These are phyloP conservation scores for Beta macrorhiza DNA, from an alignment of 179 eudicot species.

Conservation along the genomic window DNA sequence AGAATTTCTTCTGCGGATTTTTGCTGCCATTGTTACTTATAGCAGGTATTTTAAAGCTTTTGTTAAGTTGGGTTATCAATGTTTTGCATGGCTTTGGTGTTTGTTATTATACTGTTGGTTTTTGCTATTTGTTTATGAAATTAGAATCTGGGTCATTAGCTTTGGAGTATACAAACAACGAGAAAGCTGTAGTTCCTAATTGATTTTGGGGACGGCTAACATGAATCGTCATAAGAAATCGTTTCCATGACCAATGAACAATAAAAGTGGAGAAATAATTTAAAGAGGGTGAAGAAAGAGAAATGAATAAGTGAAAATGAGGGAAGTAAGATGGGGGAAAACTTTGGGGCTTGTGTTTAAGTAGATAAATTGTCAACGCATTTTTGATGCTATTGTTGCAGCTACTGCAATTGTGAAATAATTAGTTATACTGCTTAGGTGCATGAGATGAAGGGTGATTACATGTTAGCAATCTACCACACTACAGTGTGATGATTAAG, in stretches of 20 bases:
- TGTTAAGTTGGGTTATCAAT: neutral
- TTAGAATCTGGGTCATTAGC: neutral
- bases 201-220: too few relatives aligned
- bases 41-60: constrained; percentile 41
- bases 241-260: too few relatives aligned
- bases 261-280: too few relatives aligned
- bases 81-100: neutral
- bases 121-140: neutral
- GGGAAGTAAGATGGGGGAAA: too few relatives aligned
- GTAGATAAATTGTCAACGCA: neutral
- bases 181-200: too few relatives aligned
- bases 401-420: neutral
- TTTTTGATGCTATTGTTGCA: neutral
- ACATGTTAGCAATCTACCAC: neutral
- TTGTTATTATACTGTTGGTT: neutral
- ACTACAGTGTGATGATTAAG: neutral
- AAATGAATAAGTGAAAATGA: too few relatives aligned
- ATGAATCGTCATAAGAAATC: too few relatives aligned
- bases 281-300: too few relatives aligned
- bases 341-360: neutral
- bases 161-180: neutral
- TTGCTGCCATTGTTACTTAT: constrained; percentile 59
- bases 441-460: neutral
- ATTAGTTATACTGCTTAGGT: neutral
- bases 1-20: constrained; percentile 46